Evolutionary conservation across 495 filamentous ascomycete species (phyloP), one percentile per base, ranked within the genome.

Genomic region (Podospora didyma): DNA sequence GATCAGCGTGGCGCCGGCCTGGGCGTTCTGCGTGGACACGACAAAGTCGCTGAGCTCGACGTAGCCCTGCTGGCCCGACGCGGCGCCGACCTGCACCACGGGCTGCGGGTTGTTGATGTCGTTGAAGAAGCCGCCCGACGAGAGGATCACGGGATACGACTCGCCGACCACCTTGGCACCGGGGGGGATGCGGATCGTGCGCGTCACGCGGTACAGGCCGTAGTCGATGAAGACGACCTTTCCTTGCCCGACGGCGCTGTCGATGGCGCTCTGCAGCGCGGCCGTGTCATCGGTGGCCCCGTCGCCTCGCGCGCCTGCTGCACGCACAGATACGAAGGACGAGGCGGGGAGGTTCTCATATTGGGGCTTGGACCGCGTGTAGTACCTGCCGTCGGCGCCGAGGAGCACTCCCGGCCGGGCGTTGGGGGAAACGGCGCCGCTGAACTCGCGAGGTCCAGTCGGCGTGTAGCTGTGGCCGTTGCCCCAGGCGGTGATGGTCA

Each of bases 141-240:
- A 91, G 79, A 96, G 86, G 64, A 97, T 90, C 37, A 92, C 72
- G 23, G 93, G 83, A 84, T 86, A 97, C 54, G 90, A 83, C 69
- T 97, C 92, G 61, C 93, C 93, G 22, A 86, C 82, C 62, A 97
- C 92, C 52, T 73, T 77, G 58, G 79, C 52, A 66, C 89, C 69
- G 61, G 82, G 66, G 75, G 82, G 69, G 84, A 85, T 63, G 28
- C 78, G 75, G 49, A 90, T 83, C 24, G 91, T 82, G 56, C 78
- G 69, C 28, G 88, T 81, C 24, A 90, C 82, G 12, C 86, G 81
- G 59, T 83, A 76, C 2, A 88, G 81, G 19, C 82, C 79, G 61
- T 79, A 76, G 57, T 83, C 80, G 58, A 86, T 73, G 59, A 75
- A 78, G 61, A 89, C 86, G 53, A 75, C 73, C 56, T 73, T 78